These are phyloP conservation scores for Trichophyton rubrum DNA, from an alignment of 2,329 filamentous ascomycete genomes.

Conservation along the genomic window DNA sequence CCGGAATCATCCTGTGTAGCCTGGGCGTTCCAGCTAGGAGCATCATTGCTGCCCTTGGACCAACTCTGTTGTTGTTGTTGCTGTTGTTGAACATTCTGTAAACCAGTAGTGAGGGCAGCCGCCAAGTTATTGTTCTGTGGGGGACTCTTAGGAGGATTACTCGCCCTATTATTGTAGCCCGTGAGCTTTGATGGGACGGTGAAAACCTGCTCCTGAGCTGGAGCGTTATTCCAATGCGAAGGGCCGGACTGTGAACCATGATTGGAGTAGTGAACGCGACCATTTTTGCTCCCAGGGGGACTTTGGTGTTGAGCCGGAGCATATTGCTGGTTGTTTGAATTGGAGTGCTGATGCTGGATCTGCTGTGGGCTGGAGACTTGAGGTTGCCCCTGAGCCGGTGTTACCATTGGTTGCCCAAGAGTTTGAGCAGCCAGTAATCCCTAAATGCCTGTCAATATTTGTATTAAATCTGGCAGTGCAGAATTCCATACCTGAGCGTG, in stretches of 20 bases:
- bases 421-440: not conserved
- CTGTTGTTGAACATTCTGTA: not conserved
- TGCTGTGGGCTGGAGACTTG: not conserved
- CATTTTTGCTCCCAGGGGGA: not conserved
- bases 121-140: not conserved
- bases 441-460: not conserved
- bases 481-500: constrained; percentile 10
- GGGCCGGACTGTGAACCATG: not conserved
- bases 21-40: not conserved
- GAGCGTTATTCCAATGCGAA: not conserved
- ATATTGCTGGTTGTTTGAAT: not conserved
- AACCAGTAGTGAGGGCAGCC: not conserved
- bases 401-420: not conserved
- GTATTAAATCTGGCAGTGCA: too few relatives aligned
- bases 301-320: not conserved
- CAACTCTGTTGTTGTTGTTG: not conserved
- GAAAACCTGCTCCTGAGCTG: not conserved
- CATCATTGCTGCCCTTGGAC: not conserved
- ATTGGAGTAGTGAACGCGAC: not conserved
- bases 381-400: not conserved
- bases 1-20: not conserved
- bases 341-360: not conserved
- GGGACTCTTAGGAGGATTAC: not conserved
- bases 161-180: not conserved
- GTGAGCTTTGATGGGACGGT: not conserved